These are phyloP conservation scores for Sonneratia alba DNA, from an alignment of 345 rosid genomes.

Conservation along the genomic window DNA sequence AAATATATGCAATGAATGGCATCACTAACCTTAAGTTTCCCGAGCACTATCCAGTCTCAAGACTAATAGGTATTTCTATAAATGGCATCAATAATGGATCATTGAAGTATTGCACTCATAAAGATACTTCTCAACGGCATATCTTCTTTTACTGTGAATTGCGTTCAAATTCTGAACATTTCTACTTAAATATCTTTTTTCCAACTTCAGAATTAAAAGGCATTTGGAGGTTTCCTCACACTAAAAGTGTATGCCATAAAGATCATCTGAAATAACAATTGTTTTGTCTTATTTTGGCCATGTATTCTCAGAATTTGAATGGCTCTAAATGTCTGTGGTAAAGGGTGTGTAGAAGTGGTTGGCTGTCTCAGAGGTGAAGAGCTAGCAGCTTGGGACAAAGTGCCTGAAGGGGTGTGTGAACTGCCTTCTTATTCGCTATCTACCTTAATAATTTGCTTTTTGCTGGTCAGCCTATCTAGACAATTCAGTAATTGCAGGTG, in stretches of 20 bases:
- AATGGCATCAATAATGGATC: not conserved
- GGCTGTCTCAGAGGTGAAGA: slow-evolving; percentile 51
- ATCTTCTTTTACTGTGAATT: not conserved
- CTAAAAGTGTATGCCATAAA: not conserved
- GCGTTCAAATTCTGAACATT: not conserved
- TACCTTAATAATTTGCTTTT: not conserved
- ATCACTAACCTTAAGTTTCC: slow-evolving; percentile 60
- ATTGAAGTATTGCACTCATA: not conserved
- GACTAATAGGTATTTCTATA: slow-evolving; percentile 51
- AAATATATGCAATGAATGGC: slow-evolving; percentile 64
- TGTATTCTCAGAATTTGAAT: not conserved
- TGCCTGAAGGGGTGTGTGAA: slow-evolving; percentile 47
- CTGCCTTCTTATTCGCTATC: not conserved
- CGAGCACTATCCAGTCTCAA: slow-evolving; percentile 67
- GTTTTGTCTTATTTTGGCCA: not conserved
- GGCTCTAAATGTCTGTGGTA: slow-evolving; percentile 6
- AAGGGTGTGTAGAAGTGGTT: slow-evolving; percentile 63
- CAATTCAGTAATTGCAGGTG: slow-evolving; percentile 32
- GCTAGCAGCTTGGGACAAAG: slow-evolving; percentile 41
- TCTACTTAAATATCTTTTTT: not conserved
- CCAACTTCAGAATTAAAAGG: not conserved
- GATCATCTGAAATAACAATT: not conserved
- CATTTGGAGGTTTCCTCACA: not conserved
- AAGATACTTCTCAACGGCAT: not conserved
- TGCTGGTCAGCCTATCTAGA: not conserved